Base-by-base conservation (phyloP, 2,329 filamentous ascomycete genomes). In the Botryotinia globosa region DNA sequence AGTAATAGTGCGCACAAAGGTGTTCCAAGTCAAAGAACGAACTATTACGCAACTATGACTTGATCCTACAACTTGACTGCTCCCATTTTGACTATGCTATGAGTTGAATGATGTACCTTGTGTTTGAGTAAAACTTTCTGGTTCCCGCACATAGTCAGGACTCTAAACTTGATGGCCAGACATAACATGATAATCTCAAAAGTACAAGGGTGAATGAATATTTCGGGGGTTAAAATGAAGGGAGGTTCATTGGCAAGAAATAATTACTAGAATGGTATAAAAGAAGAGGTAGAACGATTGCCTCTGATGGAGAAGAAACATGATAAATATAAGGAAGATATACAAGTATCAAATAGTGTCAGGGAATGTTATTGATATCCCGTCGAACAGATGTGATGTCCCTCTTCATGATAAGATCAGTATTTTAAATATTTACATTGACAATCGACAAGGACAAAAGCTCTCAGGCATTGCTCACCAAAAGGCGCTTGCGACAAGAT, bases 391-490 rank as follows among this genome's bases (percentile, higher is more conserved):
- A 22, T 94, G 94, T 79, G 85, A 86, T 0, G 94, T 94, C 74
- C 92, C 92, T 0, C 84, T 94, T 0, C 92, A 91, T 75, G 90
- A 93, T 78, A 91, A 91, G 16, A 89, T 92, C 25, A 90, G 88
- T 10, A 88, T 94, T 0, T 89, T 91, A 12, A 85, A 83, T 7
- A 5, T 94, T 94, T 75, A 86, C 84, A 7, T 93, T 90, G 81
- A 87, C 84, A 20, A 85, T 83, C 22, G 84, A 94, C 64, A 89
- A 86, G 48, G 82, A 85, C 45, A 87, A 88, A 32, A 83, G 25
- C 87, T 92, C 76, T 83, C 84, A 4, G 91, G 92, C 22, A 80
- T 90, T 20, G 91, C 94, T 59, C 90, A 92, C 78, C 88, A 92
- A 77, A 89, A 87, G 71, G 83, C 87, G 18, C 84, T 88, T 69